These are phyloP conservation scores for Hyphochytrium catenoides DNA, from an alignment of 352 stramenopile species.

Conservation along the genomic window DNA sequence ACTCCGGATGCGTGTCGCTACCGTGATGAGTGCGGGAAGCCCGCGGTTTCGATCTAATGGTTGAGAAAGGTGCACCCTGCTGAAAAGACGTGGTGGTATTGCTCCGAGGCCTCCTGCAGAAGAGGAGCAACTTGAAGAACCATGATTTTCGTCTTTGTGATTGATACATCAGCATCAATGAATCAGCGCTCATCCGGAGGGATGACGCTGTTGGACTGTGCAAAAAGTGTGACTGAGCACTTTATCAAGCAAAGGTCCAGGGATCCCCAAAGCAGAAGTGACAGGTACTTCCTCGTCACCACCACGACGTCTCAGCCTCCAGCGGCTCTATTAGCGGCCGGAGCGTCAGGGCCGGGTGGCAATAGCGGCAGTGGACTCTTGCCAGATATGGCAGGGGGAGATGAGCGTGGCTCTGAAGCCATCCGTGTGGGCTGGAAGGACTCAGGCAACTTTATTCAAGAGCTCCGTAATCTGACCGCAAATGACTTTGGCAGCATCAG, in stretches of 20 bases:
- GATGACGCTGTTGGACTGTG: slow-evolving; percentile 64
- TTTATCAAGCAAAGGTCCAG: slow-evolving; percentile 57
- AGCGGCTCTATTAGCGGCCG: neutral
- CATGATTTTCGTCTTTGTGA: slow-evolving; percentile 68
- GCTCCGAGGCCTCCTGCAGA: too few relatives aligned
- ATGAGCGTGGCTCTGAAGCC: too few relatives aligned
- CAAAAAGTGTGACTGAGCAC: slow-evolving; percentile 58
- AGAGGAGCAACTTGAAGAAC: too few relatives aligned
- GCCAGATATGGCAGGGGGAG: too few relatives aligned
- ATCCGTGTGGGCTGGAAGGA: too few relatives aligned
- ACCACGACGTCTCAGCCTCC: neutral
- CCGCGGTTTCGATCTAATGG: too few relatives aligned
- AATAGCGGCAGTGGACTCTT: neutral
- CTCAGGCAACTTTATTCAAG: slow-evolving; percentile 42
- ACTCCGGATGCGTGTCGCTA: too few relatives aligned
- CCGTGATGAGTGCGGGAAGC: too few relatives aligned
- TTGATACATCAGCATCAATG: slow-evolving; percentile 69
- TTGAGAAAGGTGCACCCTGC: too few relatives aligned
- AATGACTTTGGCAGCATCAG: slow-evolving; percentile 50
- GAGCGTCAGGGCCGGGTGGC: neutral
- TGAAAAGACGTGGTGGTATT: too few relatives aligned
- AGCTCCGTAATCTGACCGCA: slow-evolving; percentile 54
- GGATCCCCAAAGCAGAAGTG: slow-evolving; percentile 14
- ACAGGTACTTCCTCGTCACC: slow-evolving; percentile 4
- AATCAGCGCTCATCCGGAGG: slow-evolving; percentile 60